A percentile compares a stretch with the other conserved stretches of the same genome.
Conservation (phyloP, 345 rosid genomes). For the Clausena lansium region DNA sequence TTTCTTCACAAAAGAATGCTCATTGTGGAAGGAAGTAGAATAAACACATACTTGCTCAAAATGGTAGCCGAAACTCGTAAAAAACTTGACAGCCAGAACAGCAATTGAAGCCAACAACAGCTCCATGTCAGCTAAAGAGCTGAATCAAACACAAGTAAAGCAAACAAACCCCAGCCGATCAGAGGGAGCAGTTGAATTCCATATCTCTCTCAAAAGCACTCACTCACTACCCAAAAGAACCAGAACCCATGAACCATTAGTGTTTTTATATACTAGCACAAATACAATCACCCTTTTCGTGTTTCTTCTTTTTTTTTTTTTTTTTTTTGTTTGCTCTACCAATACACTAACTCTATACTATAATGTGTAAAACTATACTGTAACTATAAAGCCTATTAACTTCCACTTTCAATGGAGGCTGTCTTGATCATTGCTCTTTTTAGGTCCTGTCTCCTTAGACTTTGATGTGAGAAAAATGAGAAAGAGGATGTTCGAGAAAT, state of each 20-base stretch:
- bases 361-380: constrained; percentile 7
- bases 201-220: not conserved
- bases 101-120: constrained; percentile 39
- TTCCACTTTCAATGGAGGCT: constrained; percentile 20
- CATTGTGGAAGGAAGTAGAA: constrained; percentile 29
- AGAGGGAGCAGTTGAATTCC: constrained; percentile 14
- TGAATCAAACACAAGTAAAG: constrained; percentile 18
- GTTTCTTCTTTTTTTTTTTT: constrained; percentile 10
- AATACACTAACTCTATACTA: constrained; percentile 16
- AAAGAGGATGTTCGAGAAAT: constrained; percentile 36
- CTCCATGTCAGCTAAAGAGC: constrained; percentile 33
- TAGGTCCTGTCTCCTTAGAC: constrained; percentile 23
- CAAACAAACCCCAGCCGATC: constrained; percentile 3
- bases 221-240: constrained; percentile 47
- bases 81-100: constrained; percentile 40
- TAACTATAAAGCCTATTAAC: constrained; percentile 20
- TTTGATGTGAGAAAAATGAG: constrained; percentile 5
- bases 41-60: constrained; percentile 40
- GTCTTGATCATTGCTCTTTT: constrained; percentile 43
- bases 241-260: constrained; percentile 26
- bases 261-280: constrained; percentile 34
- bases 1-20: constrained; percentile 37
- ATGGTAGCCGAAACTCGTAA: constrained; percentile 35
- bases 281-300: constrained; percentile 6
- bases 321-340: constrained; percentile 15